phyloP scores from a whole-genome alignment of 352 stramenopile genomes.

The Chrysophaeum taylorii region DNA sequence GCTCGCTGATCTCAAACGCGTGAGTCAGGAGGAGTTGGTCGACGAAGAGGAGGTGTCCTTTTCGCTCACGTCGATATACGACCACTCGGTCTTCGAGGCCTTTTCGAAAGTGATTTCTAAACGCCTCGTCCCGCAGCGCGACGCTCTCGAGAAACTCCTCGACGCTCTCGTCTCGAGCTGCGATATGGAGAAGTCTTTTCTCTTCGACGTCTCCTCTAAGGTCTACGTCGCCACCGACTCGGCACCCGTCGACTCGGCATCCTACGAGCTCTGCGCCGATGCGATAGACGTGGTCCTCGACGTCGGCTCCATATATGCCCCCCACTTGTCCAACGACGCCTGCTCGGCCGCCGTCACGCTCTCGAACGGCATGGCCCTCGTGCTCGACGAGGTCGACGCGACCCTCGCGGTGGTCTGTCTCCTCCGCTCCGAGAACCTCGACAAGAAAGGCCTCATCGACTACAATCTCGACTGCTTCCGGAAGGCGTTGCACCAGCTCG shows the following conservation, averaged over 20 bases:
- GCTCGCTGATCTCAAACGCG: slow-evolving; percentile 83
- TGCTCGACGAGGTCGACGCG: slow-evolving; percentile 36
- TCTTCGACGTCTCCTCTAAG: slow-evolving; percentile 97
- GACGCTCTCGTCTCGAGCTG: slow-evolving; percentile 89
- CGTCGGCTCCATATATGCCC: slow-evolving; percentile 95
- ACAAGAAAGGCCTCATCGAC: slow-evolving; percentile 94
- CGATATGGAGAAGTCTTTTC: slow-evolving; percentile 97
- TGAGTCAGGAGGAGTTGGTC: slow-evolving; percentile 78
- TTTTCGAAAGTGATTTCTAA: slow-evolving; percentile 95
- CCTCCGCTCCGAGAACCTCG: slow-evolving; percentile 87
- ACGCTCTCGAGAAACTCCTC: slow-evolving; percentile 92
- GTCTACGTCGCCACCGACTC: slow-evolving; percentile 96
- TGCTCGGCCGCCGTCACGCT: not conserved
- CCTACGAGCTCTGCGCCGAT: slow-evolving; percentile 92
- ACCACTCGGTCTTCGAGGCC: slow-evolving; percentile 94
- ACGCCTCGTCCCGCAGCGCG: slow-evolving; percentile 82
- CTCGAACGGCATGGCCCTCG: slow-evolving; percentile 8
- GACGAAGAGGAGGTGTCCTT: slow-evolving; percentile 61
- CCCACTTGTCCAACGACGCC: slow-evolving; percentile 21
- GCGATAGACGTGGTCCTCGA: slow-evolving; percentile 99
- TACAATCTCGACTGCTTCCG: slow-evolving; percentile 98
- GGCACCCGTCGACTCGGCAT: slow-evolving; percentile 90
- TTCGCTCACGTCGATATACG: slow-evolving; percentile 64
- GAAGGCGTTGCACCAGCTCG: slow-evolving; percentile 55
- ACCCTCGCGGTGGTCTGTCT: slow-evolving; percentile 95